phyloP scores from a whole-genome alignment of 2,329 filamentous ascomycete species.

The Thielaviopsis populi region DNA sequence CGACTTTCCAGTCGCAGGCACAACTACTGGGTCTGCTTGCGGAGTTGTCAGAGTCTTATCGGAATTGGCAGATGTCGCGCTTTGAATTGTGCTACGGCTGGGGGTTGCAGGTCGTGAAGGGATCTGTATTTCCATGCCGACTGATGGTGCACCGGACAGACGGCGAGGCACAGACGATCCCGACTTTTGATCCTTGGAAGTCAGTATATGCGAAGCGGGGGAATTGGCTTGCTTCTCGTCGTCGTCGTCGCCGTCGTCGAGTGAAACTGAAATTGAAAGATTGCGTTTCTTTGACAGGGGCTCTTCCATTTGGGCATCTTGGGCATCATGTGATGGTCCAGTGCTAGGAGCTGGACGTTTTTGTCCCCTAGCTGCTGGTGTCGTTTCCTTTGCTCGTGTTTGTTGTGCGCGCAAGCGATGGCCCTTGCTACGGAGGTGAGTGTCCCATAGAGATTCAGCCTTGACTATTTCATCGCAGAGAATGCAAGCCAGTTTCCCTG shows the following conservation, averaged over 20 bases:
- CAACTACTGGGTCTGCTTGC: conserved; percentile 1
- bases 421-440: conserved; percentile 37
- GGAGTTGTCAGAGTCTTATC: conserved; percentile 16
- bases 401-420: conserved; percentile 26
- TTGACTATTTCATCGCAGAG: conserved; percentile 51
- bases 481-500: conserved; percentile 52
- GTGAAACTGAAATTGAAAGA: neutral
- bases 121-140: conserved; percentile 46
- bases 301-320: neutral
- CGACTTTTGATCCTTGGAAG: neutral
- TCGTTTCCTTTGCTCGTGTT: conserved; percentile 18
- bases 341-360: conserved; percentile 22
- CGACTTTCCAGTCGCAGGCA: neutral
- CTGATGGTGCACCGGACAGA: conserved; percentile 36
- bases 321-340: conserved; percentile 19
- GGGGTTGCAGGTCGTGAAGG: conserved; percentile 49
- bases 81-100: conserved; percentile 24
- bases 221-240: neutral
- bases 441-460: conserved; percentile 51
- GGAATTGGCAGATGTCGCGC: conserved; percentile 10
- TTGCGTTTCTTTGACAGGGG: conserved; percentile 1
- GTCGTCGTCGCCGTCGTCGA: neutral
- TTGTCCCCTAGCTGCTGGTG: conserved; percentile 12
- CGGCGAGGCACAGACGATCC: conserved; percentile 24
- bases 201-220: neutral